Conservation (phyloP, 2,329 filamentous ascomycete species). For the Monosporascus sp. region DNA sequence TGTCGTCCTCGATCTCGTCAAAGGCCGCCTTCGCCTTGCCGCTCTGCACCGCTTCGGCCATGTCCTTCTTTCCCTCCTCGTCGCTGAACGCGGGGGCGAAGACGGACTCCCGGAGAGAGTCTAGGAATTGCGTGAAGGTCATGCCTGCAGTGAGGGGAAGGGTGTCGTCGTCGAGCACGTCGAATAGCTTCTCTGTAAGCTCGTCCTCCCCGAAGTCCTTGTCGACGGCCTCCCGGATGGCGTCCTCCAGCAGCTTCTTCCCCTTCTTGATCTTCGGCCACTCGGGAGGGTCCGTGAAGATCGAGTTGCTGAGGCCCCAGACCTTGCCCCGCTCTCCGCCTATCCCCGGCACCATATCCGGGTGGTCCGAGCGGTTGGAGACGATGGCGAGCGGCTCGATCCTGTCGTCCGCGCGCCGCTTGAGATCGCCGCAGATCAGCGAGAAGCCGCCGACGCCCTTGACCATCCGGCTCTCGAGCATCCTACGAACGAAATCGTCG, state of each 20-base stretch:
- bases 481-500: slow-evolving; percentile 44
- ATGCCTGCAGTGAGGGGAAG: slow-evolving; percentile 41
- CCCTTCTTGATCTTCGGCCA: slow-evolving; percentile 61
- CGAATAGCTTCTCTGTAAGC: slow-evolving; percentile 48
- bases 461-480: slow-evolving; percentile 49
- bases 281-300: slow-evolving; percentile 45
- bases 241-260: slow-evolving; percentile 38
- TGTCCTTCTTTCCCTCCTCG: slow-evolving; percentile 37
- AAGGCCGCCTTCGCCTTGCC: slow-evolving; percentile 34
- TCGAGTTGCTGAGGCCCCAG: slow-evolving; percentile 60
- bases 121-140: slow-evolving; percentile 50
- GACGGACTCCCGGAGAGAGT: slow-evolving; percentile 52
- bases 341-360: slow-evolving; percentile 54
- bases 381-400: slow-evolving; percentile 54
- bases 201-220: slow-evolving; percentile 38
- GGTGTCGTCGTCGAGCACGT: slow-evolving; percentile 52
- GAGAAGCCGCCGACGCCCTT: slow-evolving; percentile 63
- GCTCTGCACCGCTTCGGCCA: slow-evolving; percentile 36
- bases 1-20: slow-evolving; percentile 31
- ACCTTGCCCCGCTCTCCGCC: slow-evolving; percentile 45
- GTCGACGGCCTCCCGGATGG: slow-evolving; percentile 36
- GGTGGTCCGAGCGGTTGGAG: slow-evolving; percentile 53
- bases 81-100: slow-evolving; percentile 57
- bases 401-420: slow-evolving; percentile 19
- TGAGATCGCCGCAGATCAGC: slow-evolving; percentile 59